These are phyloP conservation scores for Ophiostoma piceae DNA, from an alignment of 2,329 filamentous ascomycete species.

Conservation along the genomic window DNA sequence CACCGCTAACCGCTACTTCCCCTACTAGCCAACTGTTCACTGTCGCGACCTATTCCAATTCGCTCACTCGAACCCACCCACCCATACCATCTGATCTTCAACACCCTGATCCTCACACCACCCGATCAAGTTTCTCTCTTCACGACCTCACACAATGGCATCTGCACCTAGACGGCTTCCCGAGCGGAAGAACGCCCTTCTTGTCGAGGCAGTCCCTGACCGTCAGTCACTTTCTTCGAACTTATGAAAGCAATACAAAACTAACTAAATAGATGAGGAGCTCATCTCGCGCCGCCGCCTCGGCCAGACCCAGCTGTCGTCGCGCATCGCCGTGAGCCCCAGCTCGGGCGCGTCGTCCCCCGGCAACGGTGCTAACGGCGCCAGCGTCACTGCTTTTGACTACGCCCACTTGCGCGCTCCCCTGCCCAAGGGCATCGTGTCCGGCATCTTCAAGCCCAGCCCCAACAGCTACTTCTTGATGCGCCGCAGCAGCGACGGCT, in stretches of 20 bases:
- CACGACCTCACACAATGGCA: constrained; percentile 28
- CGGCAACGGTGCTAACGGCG: constrained; percentile 62
- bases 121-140: not conserved
- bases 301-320: constrained; percentile 83
- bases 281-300: constrained; percentile 80
- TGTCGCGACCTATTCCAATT: constrained; percentile 17
- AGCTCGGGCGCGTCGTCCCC: constrained; percentile 46
- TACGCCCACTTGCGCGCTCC: constrained; percentile 94
- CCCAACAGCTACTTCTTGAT: constrained; percentile 97
- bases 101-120: constrained; percentile 1
- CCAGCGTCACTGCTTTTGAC: constrained; percentile 79
- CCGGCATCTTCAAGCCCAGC: constrained; percentile 84
- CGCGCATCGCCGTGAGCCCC: constrained; percentile 53
- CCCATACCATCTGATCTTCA: not conserved
- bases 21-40: constrained; percentile 16
- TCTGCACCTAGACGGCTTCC: constrained; percentile 35
- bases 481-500: constrained; percentile 80
- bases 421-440: constrained; percentile 82
- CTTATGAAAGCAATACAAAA: too few relatives aligned
- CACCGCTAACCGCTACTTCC: not conserved
- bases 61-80: not conserved
- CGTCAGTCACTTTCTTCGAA: constrained; percentile 40
- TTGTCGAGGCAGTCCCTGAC: constrained; percentile 48
- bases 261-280: constrained; percentile 52
- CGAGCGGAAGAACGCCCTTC: constrained; percentile 48